A percentile compares a stretch with the other conserved stretches of the same genome.
These are phyloP conservation scores for Odonthalia washingtoniensis DNA, from an alignment of 31 red algal genomes.

Conservation along the genomic window DNA sequence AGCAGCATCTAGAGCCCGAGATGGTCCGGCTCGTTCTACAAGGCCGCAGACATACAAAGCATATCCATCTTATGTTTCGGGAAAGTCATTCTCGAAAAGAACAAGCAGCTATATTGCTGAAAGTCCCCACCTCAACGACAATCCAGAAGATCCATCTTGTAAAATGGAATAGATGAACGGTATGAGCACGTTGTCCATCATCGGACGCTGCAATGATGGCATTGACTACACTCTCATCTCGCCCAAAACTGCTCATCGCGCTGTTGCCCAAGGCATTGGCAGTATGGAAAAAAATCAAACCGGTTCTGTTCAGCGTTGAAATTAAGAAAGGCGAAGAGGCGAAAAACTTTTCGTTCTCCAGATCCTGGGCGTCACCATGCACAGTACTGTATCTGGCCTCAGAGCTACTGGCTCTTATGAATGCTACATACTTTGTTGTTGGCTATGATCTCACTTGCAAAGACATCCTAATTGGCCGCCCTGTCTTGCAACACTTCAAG, in stretches of 20 bases:
- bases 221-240: neutral
- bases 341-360: neutral
- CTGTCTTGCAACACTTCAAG: neutral
- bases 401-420: neutral
- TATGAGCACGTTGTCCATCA: too few species aligned
- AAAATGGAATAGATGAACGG: too few species aligned
- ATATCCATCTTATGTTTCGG: too few species aligned
- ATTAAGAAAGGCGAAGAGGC: neutral
- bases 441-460: neutral
- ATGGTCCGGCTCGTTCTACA: too few species aligned
- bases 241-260: neutral
- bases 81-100: too few species aligned
- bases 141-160: too few species aligned
- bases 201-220: too few species aligned
- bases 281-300: neutral
- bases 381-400: neutral
- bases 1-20: too few species aligned
- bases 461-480: neutral
- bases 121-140: too few species aligned
- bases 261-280: neutral
- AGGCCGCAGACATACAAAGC: too few species aligned
- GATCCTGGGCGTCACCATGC: neutral
- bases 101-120: too few species aligned
- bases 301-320: neutral
- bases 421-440: neutral